These are phyloP conservation scores for Paragyromitra xinjiangensis DNA, from an alignment of 495 filamentous ascomycete genomes.

Conservation along the genomic window DNA sequence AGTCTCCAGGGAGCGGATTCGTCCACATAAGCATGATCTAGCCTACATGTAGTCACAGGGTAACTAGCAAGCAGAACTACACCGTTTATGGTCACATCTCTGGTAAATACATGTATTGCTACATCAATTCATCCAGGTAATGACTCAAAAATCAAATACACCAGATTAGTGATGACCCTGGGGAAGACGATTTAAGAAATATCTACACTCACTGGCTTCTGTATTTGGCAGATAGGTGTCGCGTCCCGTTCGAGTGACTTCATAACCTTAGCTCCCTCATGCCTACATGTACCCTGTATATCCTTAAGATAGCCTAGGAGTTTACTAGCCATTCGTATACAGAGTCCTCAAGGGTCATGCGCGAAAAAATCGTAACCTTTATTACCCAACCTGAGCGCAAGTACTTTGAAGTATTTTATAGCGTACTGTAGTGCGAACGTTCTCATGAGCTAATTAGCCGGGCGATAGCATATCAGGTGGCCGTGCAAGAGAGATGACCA, in stretches of 20 bases:
- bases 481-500: too few relatives aligned
- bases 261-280: neutral
- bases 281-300: neutral
- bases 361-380: neutral
- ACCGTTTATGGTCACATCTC: neutral
- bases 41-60: neutral
- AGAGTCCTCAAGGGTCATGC: neutral
- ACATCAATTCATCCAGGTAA: neutral
- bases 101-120: neutral
- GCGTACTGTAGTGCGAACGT: too few relatives aligned
- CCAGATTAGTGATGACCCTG: neutral
- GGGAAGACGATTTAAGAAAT: neutral
- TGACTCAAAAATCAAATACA: neutral
- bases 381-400: too few relatives aligned
- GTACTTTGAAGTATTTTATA: too few relatives aligned
- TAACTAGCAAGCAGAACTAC: neutral
- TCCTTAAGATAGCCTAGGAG: neutral
- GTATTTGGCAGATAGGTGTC: neutral
- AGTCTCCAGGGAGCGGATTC: neutral
- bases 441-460: neutral
- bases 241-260: neutral
- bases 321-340: neutral
- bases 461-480: neutral
- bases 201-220: slow-evolving; percentile 3
- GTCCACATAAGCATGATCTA: neutral